phyloP scores from a whole-genome alignment of 2,329 filamentous ascomycete genomes.

The Pseudocercospora vitis region DNA sequence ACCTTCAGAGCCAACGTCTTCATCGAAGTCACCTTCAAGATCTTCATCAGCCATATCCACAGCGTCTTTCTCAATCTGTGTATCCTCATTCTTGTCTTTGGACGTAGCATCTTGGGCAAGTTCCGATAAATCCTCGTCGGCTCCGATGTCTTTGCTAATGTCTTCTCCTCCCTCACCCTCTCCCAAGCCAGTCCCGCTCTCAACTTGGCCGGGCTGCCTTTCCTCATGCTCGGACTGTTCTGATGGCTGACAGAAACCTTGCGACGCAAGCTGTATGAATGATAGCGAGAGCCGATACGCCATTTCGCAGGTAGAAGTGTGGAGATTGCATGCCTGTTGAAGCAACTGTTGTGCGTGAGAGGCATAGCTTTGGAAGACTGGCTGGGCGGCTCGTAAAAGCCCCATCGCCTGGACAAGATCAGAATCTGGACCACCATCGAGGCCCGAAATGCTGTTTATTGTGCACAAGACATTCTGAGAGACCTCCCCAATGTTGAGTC shows the following conservation, averaged over 20 bases:
- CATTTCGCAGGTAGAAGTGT: conserved; percentile 71
- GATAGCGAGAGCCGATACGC: conserved; percentile 72
- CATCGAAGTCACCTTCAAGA: conserved; percentile 79
- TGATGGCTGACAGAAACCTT: conserved; percentile 88
- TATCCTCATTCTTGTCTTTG: conserved; percentile 58
- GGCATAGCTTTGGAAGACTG: conserved; percentile 74
- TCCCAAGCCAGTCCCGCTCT: conserved; percentile 88
- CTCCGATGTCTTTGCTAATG: conserved; percentile 93
- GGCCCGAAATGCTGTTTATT: not conserved
- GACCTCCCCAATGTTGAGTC: not conserved
- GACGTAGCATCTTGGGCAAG: conserved; percentile 72
- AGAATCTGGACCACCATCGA: not conserved
- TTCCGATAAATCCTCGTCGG: conserved; percentile 90
- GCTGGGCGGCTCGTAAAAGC: conserved; percentile 47
- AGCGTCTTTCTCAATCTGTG: conserved; percentile 78
- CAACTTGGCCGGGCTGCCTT: conserved; percentile 67
- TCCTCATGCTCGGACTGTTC: conserved; percentile 61
- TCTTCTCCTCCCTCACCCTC: conserved; percentile 96
- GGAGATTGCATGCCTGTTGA: conserved; percentile 60
- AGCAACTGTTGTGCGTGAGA: conserved; percentile 61
- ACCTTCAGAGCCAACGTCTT: conserved; percentile 50
- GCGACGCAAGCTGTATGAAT: conserved; percentile 74
- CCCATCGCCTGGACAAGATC: conserved; percentile 1
- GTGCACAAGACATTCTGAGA: not conserved
- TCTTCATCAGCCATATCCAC: conserved; percentile 93